Conservation (phyloP, 768 basidiomycete species). For the Ramaria sp. region DNA sequence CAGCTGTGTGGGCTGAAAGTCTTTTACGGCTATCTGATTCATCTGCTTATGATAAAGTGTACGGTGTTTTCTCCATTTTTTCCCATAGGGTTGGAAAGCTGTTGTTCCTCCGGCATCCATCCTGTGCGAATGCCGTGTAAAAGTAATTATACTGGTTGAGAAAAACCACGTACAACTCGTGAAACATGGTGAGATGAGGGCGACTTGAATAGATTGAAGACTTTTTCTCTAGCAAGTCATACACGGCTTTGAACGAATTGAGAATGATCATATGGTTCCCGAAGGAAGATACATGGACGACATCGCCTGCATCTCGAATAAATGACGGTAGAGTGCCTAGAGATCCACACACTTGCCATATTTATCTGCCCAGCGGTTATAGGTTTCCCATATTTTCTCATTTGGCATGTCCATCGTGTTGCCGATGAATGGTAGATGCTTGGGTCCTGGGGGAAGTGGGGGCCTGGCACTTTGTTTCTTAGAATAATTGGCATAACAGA, state of each 20-base stretch:
- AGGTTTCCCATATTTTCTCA: conserved; percentile 33
- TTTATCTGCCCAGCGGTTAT: conserved; percentile 29
- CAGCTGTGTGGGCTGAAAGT: conserved; percentile 21
- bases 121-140: not conserved
- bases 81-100: conserved; percentile 32
- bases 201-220: no score
- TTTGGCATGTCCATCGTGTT: conserved; percentile 41
- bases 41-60: conserved; percentile 29
- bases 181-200: conserved; percentile 37
- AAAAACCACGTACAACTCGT: conserved; percentile 23
- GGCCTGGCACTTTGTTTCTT: no score
- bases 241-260: not conserved
- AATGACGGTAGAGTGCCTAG: not conserved
- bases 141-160: not conserved
- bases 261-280: no score
- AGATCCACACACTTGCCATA: not conserved
- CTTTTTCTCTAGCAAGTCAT: not conserved
- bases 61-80: conserved; percentile 26
- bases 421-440: no score
- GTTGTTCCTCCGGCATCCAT: conserved; percentile 11
- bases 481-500: no score
- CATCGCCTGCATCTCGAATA: not conserved
- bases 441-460: no score
- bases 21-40: conserved; percentile 17
- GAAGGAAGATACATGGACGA: not conserved